Base-by-base conservation (phyloP, 306 rosid genomes). In the Prunus davidiana region DNA sequence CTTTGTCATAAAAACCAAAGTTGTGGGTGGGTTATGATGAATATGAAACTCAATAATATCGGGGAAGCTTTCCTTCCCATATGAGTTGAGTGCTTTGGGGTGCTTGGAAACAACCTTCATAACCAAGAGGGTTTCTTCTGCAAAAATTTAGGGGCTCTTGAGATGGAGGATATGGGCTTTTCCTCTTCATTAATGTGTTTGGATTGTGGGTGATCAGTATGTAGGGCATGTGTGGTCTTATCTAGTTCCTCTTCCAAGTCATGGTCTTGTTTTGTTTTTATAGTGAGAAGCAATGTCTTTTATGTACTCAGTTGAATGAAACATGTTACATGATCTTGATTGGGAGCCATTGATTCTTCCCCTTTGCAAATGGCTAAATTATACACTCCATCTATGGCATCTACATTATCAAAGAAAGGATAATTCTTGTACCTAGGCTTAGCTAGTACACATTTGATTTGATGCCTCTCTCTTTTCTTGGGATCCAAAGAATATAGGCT, bases 231-330 rank as follows among this genome's bases (percentile, higher is more conserved):
- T 54, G 72, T 24, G 43, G 6, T 82, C 74, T 80, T 84, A 74
- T 76, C 77, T 73, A 55, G 67, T 50, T 41, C 70, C 58, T 72
- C 74, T 72, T 84, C 43, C 43, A 38, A 74, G 80, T 79, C 67
- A 84, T 88, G 92, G 81, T 62, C 88, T 20, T 34, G 43, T 69
- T 80, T 88, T 86, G 86, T 78, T 82, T 84, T 75, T 84, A 65
- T 82, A 51, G 22, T 27, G 22, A 51, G 64, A 71, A 83, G 52
- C 56, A 71, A 77, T 79, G 88, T 8, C 47, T 83, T 78, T 73
- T 73, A 76, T 76, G 55, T 62, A 58, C 46, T 16, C 46, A 75
- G 67, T 45, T 72, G 12, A 27, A 67, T 20, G 76, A 78, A 82
- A 84, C 69, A 76, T 79, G 78, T 72, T 12, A 2, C 51, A 10